Evolutionary conservation across 2,329 filamentous ascomycete species (phyloP).

Genomic region (Arachnomyces sp.): DNA sequence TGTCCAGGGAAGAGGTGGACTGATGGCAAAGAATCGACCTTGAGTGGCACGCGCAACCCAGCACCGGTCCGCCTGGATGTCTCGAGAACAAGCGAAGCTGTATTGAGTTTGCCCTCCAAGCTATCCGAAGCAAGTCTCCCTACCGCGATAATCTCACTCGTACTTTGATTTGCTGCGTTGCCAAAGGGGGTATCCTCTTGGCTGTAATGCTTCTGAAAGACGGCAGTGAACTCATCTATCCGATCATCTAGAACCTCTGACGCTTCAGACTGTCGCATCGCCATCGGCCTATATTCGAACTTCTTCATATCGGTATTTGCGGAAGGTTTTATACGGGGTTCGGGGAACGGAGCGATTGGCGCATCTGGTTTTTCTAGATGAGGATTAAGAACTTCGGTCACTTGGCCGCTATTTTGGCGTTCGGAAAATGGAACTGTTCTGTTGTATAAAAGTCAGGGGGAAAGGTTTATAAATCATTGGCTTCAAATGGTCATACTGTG

Average conservation of each 20-base stretch:
- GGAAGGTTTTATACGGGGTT: slow-evolving; percentile 74
- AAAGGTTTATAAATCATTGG: slow-evolving; percentile 1
- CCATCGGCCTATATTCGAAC: slow-evolving; percentile 82
- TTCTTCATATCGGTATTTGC: slow-evolving; percentile 86
- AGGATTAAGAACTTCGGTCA: slow-evolving; percentile 74
- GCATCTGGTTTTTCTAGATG: slow-evolving; percentile 61
- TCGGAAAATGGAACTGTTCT: slow-evolving; percentile 62
- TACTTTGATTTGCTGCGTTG: slow-evolving; percentile 77
- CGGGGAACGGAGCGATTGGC: slow-evolving; percentile 63
- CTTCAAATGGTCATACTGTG: slow-evolving; percentile 28
- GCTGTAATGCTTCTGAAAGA: slow-evolving; percentile 66
- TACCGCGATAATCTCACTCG: slow-evolving; percentile 78
- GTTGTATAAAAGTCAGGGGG: slow-evolving; percentile 13
- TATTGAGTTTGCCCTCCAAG: slow-evolving; percentile 72
- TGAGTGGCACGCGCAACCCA: slow-evolving; percentile 72
- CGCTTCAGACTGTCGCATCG: slow-evolving; percentile 87
- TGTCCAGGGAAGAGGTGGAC: slow-evolving; percentile 93
- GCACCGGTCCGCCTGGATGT: slow-evolving; percentile 77
- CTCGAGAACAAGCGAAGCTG: slow-evolving; percentile 78
- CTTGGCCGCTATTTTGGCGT: slow-evolving; percentile 70
- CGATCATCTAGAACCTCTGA: slow-evolving; percentile 91
- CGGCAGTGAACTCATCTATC: slow-evolving; percentile 78
- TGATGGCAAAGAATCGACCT: slow-evolving; percentile 58
- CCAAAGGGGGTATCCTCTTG: slow-evolving; percentile 77
- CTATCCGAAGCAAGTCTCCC: slow-evolving; percentile 87